Percentiles rank a stretch among this genome's conserved stretches.
These are phyloP conservation scores for Somion occarium DNA, from an alignment of 1,284 basidiomycete species.

Conservation along the genomic window DNA sequence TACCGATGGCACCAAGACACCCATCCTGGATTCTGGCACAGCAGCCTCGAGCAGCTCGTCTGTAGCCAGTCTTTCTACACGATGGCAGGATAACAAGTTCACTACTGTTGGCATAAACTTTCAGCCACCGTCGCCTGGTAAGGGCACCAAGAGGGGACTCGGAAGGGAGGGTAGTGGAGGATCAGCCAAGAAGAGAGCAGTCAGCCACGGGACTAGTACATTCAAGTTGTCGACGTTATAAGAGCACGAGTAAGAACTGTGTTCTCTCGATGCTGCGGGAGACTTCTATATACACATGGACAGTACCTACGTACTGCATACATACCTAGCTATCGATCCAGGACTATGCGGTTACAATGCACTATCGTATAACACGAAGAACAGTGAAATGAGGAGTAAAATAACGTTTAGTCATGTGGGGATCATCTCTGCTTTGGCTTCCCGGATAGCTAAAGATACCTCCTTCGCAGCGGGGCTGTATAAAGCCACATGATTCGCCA, in stretches of 20 bases:
- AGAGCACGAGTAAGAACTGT: too few species aligned
- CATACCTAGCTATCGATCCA: neutral
- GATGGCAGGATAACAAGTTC: neutral
- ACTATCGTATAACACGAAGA: neutral
- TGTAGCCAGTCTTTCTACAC: neutral
- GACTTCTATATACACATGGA: neutral
- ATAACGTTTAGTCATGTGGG: too few species aligned
- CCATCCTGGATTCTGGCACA: neutral
- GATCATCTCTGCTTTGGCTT: conserved; percentile 14
- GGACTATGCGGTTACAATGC: neutral
- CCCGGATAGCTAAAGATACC: conserved; percentile 8
- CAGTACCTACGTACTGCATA: neutral
- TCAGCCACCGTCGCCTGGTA: neutral
- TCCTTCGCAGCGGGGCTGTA: conserved; percentile 6
- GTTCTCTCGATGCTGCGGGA: too few species aligned
- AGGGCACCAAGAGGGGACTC: neutral
- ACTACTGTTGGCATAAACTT: neutral
- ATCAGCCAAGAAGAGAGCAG: neutral
- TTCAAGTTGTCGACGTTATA: neutral
- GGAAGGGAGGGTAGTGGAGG: neutral
- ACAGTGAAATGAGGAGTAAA: neutral
- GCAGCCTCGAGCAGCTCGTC: neutral
- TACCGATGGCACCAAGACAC: neutral
- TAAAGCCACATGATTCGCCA: conserved; percentile 7
- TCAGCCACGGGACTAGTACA: neutral